Evolutionary conservation across 23 red algal genomes (phyloP).

Genomic region (Cyanidioschyzon merolae): DNA sequence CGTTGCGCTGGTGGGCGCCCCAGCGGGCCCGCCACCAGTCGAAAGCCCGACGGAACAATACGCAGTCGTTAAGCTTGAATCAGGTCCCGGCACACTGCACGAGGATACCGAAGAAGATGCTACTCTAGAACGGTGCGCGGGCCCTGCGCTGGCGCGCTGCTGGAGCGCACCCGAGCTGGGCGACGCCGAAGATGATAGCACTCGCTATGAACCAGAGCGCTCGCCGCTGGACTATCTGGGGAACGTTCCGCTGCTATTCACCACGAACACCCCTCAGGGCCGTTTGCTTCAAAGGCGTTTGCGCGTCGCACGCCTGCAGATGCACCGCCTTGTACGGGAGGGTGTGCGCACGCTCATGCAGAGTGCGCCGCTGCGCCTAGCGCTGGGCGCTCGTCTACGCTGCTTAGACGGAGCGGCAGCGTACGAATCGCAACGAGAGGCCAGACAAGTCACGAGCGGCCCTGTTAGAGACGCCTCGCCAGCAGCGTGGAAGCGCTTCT

Average conservation of each 20-base stretch:
- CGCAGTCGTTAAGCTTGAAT: no score
- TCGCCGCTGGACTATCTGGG: background rate
- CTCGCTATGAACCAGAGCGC: background rate
- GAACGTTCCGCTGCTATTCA: conserved; percentile 3
- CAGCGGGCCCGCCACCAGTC: no score
- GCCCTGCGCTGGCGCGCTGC: background rate
- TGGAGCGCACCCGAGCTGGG: background rate
- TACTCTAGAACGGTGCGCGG: background rate
- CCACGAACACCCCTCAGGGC: conserved; percentile 16
- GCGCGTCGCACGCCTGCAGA: background rate
- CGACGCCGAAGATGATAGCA: background rate
- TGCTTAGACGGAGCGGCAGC: no score
- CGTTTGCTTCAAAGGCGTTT: background rate
- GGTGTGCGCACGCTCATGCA: background rate
- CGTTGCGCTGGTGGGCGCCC: no score
- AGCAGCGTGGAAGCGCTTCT: no score
- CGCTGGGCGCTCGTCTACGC: no score
- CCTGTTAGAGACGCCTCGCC: no score
- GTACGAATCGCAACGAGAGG: no score
- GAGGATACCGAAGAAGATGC: no score
- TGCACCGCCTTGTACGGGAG: background rate
- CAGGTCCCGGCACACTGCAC: no score
- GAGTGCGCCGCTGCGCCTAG: background rate
- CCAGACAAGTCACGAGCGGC: no score
- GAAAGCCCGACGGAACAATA: no score